Evolutionary conservation across 1,284 basidiomycete genomes (phyloP).

Genomic region (Vanrija sp.): DNA sequence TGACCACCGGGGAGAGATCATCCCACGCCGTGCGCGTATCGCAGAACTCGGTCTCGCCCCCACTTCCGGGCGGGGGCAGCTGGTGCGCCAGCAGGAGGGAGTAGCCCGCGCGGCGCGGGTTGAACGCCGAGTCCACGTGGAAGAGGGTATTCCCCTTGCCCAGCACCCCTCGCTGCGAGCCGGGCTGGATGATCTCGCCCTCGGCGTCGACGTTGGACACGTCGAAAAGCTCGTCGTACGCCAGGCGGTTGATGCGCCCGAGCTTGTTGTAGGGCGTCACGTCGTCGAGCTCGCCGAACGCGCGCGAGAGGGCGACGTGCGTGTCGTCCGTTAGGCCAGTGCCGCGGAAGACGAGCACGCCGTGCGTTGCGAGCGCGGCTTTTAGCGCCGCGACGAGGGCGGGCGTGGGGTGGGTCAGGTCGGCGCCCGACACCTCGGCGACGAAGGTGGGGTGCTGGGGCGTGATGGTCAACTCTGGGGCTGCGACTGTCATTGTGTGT

Average conservation of each 20-base stretch:
- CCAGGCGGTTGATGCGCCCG: slow-evolving; percentile 22
- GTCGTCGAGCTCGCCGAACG: slow-evolving; percentile 32
- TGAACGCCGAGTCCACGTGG: slow-evolving; percentile 25
- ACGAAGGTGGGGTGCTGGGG: slow-evolving; percentile 27
- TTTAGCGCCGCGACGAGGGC: slow-evolving; percentile 21
- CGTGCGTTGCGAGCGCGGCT: slow-evolving; percentile 20
- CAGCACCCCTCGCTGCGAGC: slow-evolving; percentile 9
- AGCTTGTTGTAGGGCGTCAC: slow-evolving; percentile 28
- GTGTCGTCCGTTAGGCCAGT: slow-evolving; percentile 26
- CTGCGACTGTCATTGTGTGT: neutral
- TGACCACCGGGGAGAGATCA: slow-evolving; percentile 18
- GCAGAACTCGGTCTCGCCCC: slow-evolving; percentile 26
- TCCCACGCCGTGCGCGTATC: slow-evolving; percentile 22
- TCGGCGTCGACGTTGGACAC: slow-evolving; percentile 23
- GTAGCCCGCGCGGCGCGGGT: slow-evolving; percentile 22
- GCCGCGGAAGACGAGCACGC: slow-evolving; percentile 27
- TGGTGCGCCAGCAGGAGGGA: slow-evolving; percentile 21
- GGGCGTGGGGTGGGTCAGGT: slow-evolving; percentile 15
- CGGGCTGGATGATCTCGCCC: slow-evolving; percentile 19
- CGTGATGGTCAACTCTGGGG: neutral
- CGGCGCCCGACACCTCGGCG: slow-evolving; percentile 22
- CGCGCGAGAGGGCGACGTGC: slow-evolving; percentile 27
- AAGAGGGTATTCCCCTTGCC: slow-evolving; percentile 5
- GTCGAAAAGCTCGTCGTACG: slow-evolving; percentile 27
- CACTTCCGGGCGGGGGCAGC: slow-evolving; percentile 17